phyloP scores from a whole-genome alignment of 2,329 filamentous ascomycete genomes.

The Shiraia sp. region DNA sequence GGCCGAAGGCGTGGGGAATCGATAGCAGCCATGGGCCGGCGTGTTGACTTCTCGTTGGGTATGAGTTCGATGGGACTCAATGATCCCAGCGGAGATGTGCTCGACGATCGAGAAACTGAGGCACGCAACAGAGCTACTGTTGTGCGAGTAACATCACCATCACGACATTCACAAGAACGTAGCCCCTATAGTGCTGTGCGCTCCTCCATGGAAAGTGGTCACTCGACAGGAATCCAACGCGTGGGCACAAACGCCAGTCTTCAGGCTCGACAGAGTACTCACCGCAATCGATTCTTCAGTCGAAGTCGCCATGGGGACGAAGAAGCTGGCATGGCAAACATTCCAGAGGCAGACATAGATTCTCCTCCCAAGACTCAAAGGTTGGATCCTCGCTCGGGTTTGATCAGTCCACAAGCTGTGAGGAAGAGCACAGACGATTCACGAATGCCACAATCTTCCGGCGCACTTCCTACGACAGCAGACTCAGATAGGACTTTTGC shows the following conservation, averaged over 20 bases:
- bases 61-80: conserved; percentile 62
- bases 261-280: conserved; percentile 45
- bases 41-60: conserved; percentile 72
- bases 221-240: conserved; percentile 39
- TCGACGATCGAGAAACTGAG: conserved; percentile 56
- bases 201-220: conserved; percentile 38
- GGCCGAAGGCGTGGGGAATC: conserved; percentile 59
- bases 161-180: conserved; percentile 33
- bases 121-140: conserved; percentile 44
- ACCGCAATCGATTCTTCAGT: conserved; percentile 66
- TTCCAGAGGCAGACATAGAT: conserved; percentile 44
- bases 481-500: conserved; percentile 27
- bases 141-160: conserved; percentile 46
- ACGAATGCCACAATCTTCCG: conserved; percentile 22
- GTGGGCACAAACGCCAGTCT: conserved; percentile 40
- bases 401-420: conserved; percentile 37
- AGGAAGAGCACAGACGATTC: conserved; percentile 27
- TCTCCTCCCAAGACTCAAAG: conserved; percentile 31
- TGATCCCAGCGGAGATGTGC: conserved; percentile 67
- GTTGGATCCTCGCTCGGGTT: conserved; percentile 41
- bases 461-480: conserved; percentile 25
- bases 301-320: conserved; percentile 48
- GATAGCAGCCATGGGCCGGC: conserved; percentile 60
- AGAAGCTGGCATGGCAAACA: conserved; percentile 53
- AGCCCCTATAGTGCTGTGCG: conserved; percentile 26